Evolutionary conservation across 2,329 filamentous ascomycete genomes (phyloP).

Genomic region (Phaeosphaeria sp.): DNA sequence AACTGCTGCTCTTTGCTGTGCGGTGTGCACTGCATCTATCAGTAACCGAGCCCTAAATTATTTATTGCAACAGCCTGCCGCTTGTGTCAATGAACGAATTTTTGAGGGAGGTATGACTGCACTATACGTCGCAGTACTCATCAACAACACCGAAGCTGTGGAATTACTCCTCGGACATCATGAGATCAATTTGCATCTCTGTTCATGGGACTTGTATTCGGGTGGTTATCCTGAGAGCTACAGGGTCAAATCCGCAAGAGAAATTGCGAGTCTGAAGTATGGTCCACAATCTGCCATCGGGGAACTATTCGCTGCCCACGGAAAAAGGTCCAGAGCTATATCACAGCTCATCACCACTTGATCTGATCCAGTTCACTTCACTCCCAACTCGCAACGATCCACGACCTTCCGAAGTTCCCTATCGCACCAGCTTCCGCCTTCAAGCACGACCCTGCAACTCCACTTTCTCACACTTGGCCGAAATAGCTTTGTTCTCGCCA

Average conservation of each 20-base stretch:
- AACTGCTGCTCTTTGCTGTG: background rate
- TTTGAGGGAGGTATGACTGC: background rate
- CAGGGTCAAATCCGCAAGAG: background rate
- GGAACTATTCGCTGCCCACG: background rate
- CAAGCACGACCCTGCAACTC: too few relatives aligned
- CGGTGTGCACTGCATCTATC: background rate
- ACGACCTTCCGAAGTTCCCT: too few relatives aligned
- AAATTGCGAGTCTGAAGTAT: background rate
- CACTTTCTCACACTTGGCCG: too few relatives aligned
- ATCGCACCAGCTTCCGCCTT: too few relatives aligned
- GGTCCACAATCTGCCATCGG: background rate
- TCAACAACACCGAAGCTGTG: background rate
- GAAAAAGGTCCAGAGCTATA: too few relatives aligned
- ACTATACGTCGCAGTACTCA: background rate
- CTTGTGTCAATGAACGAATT: background rate
- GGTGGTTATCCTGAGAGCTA: too few relatives aligned
- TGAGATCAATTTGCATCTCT: background rate
- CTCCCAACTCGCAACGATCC: too few relatives aligned
- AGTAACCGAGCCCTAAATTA: background rate
- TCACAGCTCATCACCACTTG: too few relatives aligned
- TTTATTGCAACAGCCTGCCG: background rate
- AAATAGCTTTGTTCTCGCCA: too few relatives aligned
- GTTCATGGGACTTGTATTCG: too few relatives aligned
- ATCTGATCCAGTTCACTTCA: too few relatives aligned
- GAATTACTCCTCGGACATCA: background rate